phyloP scores from a whole-genome alignment of 441 rosid species.

The Geranium incanum region DNA sequence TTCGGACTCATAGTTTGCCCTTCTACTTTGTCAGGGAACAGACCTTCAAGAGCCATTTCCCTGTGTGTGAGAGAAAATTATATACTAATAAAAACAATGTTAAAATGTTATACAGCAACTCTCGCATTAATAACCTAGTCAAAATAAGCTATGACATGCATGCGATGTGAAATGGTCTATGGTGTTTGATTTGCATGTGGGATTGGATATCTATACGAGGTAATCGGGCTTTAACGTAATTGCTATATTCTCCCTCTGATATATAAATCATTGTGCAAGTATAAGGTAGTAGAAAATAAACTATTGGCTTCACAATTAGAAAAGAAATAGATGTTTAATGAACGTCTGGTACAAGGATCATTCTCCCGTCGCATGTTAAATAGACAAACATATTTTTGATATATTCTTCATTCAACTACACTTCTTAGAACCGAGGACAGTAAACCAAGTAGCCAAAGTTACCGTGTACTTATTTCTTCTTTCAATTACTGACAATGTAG shows the following conservation, averaged over 20 bases:
- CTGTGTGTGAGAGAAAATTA: conserved; percentile 31
- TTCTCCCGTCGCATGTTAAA: neutral
- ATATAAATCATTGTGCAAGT: neutral
- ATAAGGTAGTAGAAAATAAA: conserved; percentile 4
- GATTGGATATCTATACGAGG: conserved; percentile 1
- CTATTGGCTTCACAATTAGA: conserved; percentile 6
- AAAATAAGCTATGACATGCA: conserved; percentile 3
- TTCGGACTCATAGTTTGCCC: conserved; percentile 36
- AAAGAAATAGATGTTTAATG: neutral
- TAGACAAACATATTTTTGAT: neutral
- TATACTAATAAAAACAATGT: neutral
- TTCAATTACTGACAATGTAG: neutral
- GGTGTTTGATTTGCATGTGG: neutral
- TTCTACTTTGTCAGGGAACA: conserved; percentile 57
- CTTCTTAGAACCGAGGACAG: neutral
- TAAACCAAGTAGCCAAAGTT: neutral
- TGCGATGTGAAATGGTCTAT: neutral
- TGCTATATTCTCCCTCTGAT: neutral
- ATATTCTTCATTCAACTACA: neutral
- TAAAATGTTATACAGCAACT: neutral
- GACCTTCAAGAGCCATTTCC: conserved; percentile 91
- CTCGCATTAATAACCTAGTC: neutral
- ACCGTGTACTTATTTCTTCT: neutral
- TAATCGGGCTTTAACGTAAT: conserved; percentile 1
- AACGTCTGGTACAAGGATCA: neutral